Conservation (phyloP, 78 protist species). For the Ministeria vibrans region DNA sequence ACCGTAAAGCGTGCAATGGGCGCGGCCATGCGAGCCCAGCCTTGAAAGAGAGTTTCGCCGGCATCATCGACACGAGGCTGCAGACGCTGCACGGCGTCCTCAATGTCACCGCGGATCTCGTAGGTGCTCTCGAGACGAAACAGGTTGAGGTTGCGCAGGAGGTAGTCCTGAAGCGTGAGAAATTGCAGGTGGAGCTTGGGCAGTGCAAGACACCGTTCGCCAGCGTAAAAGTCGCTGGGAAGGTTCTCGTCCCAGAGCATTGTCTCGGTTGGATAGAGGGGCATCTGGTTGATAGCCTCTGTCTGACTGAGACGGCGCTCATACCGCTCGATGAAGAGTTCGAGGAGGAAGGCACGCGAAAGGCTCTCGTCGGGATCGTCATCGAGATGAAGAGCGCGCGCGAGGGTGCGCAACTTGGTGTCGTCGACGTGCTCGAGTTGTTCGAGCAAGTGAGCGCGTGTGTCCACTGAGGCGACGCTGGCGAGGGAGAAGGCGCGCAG, state of each 20-base stretch:
- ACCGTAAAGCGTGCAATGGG: conserved; percentile 46
- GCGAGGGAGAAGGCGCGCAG: conserved; percentile 50
- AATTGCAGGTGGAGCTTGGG: conserved; percentile 91
- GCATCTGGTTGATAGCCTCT: conserved; percentile 51
- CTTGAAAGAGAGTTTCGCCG: conserved; percentile 40
- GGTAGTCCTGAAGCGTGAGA: conserved; percentile 86
- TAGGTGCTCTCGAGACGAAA: conserved; percentile 75
- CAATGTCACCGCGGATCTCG: conserved; percentile 75
- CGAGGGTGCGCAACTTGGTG: conserved; percentile 24
- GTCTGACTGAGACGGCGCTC: conserved; percentile 41
- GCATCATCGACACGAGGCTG: conserved; percentile 20
- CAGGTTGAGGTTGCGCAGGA: conserved; percentile 80
- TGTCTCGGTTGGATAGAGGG: conserved; percentile 72
- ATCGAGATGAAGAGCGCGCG: neutral
- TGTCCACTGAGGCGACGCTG: conserved; percentile 48
- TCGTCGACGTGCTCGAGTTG: conserved; percentile 18
- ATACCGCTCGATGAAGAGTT: conserved; percentile 20
- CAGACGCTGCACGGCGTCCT: conserved; percentile 47
- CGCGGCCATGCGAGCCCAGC: conserved; percentile 80
- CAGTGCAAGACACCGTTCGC: conserved; percentile 55
- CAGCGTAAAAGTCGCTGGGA: conserved; percentile 21
- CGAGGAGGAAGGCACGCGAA: conserved; percentile 27
- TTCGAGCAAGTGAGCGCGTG: neutral
- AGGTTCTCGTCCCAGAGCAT: conserved; percentile 48
- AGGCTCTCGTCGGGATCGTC: neutral